Evolutionary conservation across 257 asterid species (phyloP), one percentile per base, ranked within the genome.

Genomic region (Nicotiana otophora): DNA sequence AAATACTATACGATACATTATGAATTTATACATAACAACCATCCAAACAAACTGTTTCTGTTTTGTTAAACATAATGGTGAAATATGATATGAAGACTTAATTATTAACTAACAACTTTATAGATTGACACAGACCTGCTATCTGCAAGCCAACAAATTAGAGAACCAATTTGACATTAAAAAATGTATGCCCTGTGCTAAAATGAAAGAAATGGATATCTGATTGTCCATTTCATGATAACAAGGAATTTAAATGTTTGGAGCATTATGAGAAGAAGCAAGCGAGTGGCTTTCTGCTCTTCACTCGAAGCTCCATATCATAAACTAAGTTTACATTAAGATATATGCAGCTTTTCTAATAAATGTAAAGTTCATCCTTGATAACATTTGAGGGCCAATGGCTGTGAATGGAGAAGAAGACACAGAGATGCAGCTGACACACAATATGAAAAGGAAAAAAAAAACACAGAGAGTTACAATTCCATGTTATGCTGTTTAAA

Each of bases 191-290:
- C 87, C 70, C 19, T 28, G 30, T 31, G n/a, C 66, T 4, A 70
- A 62, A 75, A 58, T 36, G 17, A 69, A 36, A 68, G 7, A 80
- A 62, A 58, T 42, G 81, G 65, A 33, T 80, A 84, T 62, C 14
- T 11, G 42, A 67, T 39, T 68, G 58, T 86, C 82, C 85, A 85
- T 82, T 57, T 66, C 33, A 68, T 54, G 23, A 66, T 82, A 81
- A 74, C 81, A 76, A 67, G 84, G 84, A 81, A 64, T 42, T 51
- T 66, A 26, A 53, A 54, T 87, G 54, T 85, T 12, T 58, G 87
- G 90, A 85, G 86, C 87, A 67, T 60, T 82, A 75, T 87, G 86
- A 87, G 86, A 87, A 84, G 88, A 79, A 63, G 78, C 85, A 55
- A 81, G 85, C 83, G 36, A 79, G 68, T 7, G 33, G 85, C 61